Conservation (phyloP, 129 eudicot genomes). For the Erigeron canadensis region DNA sequence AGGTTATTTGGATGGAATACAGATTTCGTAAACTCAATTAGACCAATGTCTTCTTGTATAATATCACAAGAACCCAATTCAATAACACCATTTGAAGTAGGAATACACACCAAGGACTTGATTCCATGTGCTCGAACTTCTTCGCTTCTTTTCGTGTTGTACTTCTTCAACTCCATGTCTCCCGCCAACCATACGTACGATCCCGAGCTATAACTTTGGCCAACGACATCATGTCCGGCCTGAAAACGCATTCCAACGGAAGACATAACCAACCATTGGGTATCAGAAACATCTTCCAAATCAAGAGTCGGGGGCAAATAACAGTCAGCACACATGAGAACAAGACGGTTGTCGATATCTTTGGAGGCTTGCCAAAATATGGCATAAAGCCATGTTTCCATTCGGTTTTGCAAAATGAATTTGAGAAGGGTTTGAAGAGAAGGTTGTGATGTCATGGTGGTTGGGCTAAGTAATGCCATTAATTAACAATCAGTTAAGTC, state of each 20-base stretch:
- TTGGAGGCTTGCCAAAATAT: conserved; percentile 51
- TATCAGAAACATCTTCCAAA: conserved; percentile 25
- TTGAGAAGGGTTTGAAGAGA: conserved; percentile 42
- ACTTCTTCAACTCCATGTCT: conserved; percentile 27
- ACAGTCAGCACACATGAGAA: conserved; percentile 53
- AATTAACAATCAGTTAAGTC: neutral
- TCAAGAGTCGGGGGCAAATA: conserved; percentile 31
- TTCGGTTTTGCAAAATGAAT: conserved; percentile 39
- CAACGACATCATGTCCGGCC: conserved; percentile 31
- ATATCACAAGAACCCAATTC: conserved; percentile 50
- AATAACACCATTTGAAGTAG: conserved; percentile 46
- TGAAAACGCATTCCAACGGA: conserved; percentile 36
- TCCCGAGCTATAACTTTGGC: conserved; percentile 39
- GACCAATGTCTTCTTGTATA: conserved; percentile 27
- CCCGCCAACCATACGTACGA: conserved; percentile 42
- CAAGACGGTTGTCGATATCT: conserved; percentile 26
- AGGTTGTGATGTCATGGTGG: conserved; percentile 14
- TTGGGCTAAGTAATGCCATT: neutral
- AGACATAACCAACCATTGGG: conserved; percentile 47
- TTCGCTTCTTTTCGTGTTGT: conserved; percentile 40
- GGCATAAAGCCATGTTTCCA: conserved; percentile 49
- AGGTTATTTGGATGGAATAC: conserved; percentile 26
- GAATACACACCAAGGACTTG: conserved; percentile 45
- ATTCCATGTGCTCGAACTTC: conserved; percentile 51
- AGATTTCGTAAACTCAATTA: conserved; percentile 37